Evolutionary conservation across 371 early-diverging fungal genomes (phyloP), one percentile per base, ranked within the genome.

Genomic region (Circinella minor): DNA sequence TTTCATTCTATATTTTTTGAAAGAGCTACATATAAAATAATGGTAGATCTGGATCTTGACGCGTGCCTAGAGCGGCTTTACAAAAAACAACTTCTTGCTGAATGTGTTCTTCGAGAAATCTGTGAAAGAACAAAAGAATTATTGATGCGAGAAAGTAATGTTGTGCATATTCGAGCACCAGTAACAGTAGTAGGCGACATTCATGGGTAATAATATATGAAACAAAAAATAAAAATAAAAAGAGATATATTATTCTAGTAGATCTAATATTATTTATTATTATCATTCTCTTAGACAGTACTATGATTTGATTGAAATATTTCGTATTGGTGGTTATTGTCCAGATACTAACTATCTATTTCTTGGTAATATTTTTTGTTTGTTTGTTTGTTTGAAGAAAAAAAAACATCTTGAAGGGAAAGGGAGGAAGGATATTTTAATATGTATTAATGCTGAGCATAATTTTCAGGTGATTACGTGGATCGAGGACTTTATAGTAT

Each of bases 111-210:
- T 68, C 86, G 90, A 77, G 92, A 95, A 77, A 86, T 99, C 14
- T 98, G 98, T 78, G 92, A 93, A 69, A 87, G 90, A 71, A 91
- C 93, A 38, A 96, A 92, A 74, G 95, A 95, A 62, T 81, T 98
- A 36, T 85, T 99, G 62, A 87, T 92, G 76, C 78, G 86, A 36
- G 99, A 99, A 77, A 91, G 93, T 61, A 99, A 98, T 82, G 95
- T 98, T 55, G 84, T 94, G 36, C 88, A 88, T 66, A 91, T 99
- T 55, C 83, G 86, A 20, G 91, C 96, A 36, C 98, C 98, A 46
- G 92, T 95, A 59, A 96, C 96, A 0, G 92, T 99, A 6, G 97
- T 97, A 47, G 99, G 99, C 15, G 97, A 98, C 77, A 94, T 97
- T 65, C 98, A 98, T 75, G 95, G 96, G 93, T 93, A 87, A 75